phyloP scores from a whole-genome alignment of 805 yeast species.

The Saturnispora diversa region DNA sequence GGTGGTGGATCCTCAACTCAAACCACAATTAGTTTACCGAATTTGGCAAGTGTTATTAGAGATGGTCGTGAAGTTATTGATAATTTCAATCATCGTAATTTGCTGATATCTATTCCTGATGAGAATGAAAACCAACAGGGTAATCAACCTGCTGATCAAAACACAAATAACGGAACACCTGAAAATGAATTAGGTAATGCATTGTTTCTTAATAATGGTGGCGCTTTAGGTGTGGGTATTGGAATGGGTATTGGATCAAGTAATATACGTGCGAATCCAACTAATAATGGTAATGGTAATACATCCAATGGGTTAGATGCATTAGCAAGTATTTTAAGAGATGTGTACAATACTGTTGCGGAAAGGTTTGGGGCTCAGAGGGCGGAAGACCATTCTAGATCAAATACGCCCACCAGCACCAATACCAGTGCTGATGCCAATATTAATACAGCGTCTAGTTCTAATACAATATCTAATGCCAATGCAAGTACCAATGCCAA shows the following conservation, averaged over 20 bases:
- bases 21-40: constrained; percentile 31
- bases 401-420: not conserved
- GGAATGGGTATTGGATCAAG: constrained; percentile 1
- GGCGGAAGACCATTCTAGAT: too few relatives aligned
- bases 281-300: not conserved
- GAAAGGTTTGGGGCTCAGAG: constrained; percentile 5
- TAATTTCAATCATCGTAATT: constrained; percentile 26
- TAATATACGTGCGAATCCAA: constrained; percentile 1
- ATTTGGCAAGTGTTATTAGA: constrained; percentile 29
- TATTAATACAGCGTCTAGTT: too few relatives aligned
- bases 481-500: not conserved
- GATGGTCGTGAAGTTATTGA: constrained; percentile 27
- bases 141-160: not conserved
- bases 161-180: not conserved
- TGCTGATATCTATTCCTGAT: constrained; percentile 12
- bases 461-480: too few relatives aligned
- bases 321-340: constrained; percentile 9
- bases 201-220: not conserved
- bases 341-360: constrained; percentile 3
- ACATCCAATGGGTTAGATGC: constrained; percentile 10
- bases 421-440: not conserved
- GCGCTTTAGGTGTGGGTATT: not conserved
- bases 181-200: constrained; percentile 1
- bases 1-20: constrained; percentile 17
- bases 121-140: not conserved